Evolutionary conservation across 306 rosid genomes (phyloP).

Genomic region (Begonia fuchsioides): DNA sequence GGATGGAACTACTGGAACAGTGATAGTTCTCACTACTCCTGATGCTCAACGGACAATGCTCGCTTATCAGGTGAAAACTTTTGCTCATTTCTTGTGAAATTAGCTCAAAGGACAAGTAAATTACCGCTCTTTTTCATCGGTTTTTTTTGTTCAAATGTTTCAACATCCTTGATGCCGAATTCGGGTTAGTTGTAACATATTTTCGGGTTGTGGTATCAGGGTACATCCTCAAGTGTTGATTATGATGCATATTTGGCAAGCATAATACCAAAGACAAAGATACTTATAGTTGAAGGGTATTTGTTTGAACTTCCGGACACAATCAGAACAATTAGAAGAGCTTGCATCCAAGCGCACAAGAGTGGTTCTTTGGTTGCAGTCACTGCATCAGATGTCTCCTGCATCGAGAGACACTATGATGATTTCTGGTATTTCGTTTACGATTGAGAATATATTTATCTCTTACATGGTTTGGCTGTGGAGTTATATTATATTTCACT

Average conservation of each 20-base stretch:
- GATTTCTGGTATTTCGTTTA: slow-evolving; percentile 49
- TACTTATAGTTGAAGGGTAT: slow-evolving; percentile 89
- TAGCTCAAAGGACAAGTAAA: neutral
- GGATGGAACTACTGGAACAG: slow-evolving; percentile 93
- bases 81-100: neutral
- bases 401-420: slow-evolving; percentile 80
- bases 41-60: slow-evolving; percentile 99
- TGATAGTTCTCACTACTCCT: slow-evolving; percentile 89
- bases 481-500: neutral
- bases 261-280: slow-evolving; percentile 49
- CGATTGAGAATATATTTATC: neutral
- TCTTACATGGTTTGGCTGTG: neutral
- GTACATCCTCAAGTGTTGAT: slow-evolving; percentile 73
- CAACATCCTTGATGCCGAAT: neutral
- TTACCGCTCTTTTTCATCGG: too few relatives aligned
- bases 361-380: slow-evolving; percentile 75
- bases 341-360: slow-evolving; percentile 66
- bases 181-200: slow-evolving; percentile 12
- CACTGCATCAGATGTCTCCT: slow-evolving; percentile 88
- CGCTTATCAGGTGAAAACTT: slow-evolving; percentile 62
- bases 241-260: slow-evolving; percentile 52
- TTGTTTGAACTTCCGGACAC: slow-evolving; percentile 85
- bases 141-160: too few relatives aligned
- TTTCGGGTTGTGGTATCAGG: slow-evolving; percentile 33
- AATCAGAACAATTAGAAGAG: slow-evolving; percentile 46